Evolutionary conservation across 192 early-diverging fungal genomes (phyloP).

Genomic region (Rhizophagus prolifer): DNA sequence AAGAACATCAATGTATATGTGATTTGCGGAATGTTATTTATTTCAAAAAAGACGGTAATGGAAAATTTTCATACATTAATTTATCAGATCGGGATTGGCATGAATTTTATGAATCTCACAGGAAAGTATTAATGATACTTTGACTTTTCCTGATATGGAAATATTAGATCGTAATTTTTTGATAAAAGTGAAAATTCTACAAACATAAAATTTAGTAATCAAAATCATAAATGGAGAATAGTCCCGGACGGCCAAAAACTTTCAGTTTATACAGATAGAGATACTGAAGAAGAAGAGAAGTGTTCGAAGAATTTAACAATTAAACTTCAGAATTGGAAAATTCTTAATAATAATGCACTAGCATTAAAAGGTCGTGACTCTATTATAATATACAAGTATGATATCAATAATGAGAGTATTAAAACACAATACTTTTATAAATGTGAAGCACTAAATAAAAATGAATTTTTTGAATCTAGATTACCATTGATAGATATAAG

Average conservation of each 20-base stretch:
- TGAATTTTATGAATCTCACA: neutral
- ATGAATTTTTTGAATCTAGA: neutral
- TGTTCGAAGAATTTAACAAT: too few species aligned
- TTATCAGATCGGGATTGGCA: neutral
- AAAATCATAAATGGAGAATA: neutral
- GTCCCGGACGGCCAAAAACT: neutral
- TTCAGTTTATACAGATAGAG: neutral
- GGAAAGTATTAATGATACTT: neutral
- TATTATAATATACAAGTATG: neutral
- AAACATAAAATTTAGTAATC: neutral
- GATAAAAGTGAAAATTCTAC: too few species aligned
- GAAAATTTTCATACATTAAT: neutral
- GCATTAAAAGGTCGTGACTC: too few species aligned
- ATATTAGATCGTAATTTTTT: neutral
- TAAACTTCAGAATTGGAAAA: too few species aligned
- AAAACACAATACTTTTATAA: neutral
- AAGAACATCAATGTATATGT: too few species aligned
- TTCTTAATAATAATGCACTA: neutral
- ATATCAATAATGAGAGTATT: neutral
- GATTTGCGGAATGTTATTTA: too few species aligned
- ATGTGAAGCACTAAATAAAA: neutral
- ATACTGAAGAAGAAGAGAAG: too few species aligned
- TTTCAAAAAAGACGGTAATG: too few species aligned
- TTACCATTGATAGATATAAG: neutral
- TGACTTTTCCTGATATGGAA: neutral